Evolutionary conservation across 306 rosid genomes (phyloP).

Genomic region (Oemleria cerasiformis): DNA sequence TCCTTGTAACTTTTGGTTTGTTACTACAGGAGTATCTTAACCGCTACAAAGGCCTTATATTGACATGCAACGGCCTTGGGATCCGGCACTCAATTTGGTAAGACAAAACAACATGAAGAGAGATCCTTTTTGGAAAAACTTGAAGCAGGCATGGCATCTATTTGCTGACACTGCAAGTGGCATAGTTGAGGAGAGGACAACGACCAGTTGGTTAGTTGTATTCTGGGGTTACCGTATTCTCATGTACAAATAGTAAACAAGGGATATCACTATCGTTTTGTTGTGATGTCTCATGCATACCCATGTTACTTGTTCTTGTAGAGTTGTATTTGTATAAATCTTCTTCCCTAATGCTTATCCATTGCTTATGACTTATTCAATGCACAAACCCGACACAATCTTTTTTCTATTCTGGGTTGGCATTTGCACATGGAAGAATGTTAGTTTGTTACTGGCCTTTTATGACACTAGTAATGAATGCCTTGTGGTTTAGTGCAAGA

Average conservation of each 20-base stretch:
- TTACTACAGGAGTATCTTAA: slow-evolving; percentile 82
- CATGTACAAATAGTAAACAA: slow-evolving; percentile 9
- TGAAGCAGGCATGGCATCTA: neutral
- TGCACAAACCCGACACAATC: neutral
- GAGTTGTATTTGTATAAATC: slow-evolving; percentile 24
- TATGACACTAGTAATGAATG: neutral
- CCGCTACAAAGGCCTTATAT: slow-evolving; percentile 92
- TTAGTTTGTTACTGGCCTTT: too few species aligned
- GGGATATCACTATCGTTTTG: slow-evolving; percentile 15
- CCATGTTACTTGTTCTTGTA: slow-evolving; percentile 17
- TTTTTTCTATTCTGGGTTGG: neutral
- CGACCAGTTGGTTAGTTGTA: neutral
- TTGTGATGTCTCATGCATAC: slow-evolving; percentile 14
- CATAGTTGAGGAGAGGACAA: slow-evolving; percentile 20
- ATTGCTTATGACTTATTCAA: neutral
- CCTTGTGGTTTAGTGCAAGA: neutral
- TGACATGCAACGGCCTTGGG: slow-evolving; percentile 98
- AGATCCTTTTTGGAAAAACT: slow-evolving; percentile 24
- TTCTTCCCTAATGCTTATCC: slow-evolving; percentile 3
- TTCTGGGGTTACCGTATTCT: slow-evolving; percentile 3
- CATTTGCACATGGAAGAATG: neutral
- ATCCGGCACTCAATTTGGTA: slow-evolving; percentile 78
- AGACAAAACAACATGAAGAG: slow-evolving; percentile 17
- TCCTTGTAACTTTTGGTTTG: neutral
- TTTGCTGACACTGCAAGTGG: slow-evolving; percentile 33